Evolutionary conservation across 768 basidiomycete species (phyloP).

Genomic region (Paxillus involutus): DNA sequence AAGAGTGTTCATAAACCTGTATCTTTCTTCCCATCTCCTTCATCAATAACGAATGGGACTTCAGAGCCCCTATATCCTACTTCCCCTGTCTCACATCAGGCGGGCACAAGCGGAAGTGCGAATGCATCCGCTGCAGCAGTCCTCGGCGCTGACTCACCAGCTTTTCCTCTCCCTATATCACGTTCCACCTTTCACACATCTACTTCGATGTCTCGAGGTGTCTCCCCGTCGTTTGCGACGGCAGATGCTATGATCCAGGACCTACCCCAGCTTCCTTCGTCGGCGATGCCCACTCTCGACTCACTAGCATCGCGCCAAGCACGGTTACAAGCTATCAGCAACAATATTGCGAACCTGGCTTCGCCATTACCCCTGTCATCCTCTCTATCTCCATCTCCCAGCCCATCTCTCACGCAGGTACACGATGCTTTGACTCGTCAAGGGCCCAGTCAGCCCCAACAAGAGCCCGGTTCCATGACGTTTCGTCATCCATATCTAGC

Average conservation of each 20-base stretch:
- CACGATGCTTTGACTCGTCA: neutral
- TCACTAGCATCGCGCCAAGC: conserved; percentile 9
- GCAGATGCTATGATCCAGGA: neutral
- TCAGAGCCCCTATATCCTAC: neutral
- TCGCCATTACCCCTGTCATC: conserved; percentile 1
- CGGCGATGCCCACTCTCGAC: neutral
- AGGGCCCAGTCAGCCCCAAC: neutral
- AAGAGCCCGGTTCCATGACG: neutral
- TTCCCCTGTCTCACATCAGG: neutral
- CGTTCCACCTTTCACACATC: neutral
- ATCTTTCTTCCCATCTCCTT: neutral
- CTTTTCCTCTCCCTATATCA: neutral
- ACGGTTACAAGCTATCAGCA: conserved; percentile 14
- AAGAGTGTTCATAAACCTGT: neutral
- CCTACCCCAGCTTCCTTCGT: neutral
- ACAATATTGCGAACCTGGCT: conserved; percentile 10
- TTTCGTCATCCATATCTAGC: conserved; percentile 12
- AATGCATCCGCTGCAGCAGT: neutral
- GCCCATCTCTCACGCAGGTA: neutral
- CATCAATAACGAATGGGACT: neutral
- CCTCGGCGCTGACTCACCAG: neutral
- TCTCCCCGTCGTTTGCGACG: neutral
- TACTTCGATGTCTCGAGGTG: neutral
- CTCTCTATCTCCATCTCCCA: conserved; percentile 12
- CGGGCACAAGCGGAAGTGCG: neutral